Conservation (phyloP, 1,284 basidiomycete species). For the Inonotus hispidus region DNA sequence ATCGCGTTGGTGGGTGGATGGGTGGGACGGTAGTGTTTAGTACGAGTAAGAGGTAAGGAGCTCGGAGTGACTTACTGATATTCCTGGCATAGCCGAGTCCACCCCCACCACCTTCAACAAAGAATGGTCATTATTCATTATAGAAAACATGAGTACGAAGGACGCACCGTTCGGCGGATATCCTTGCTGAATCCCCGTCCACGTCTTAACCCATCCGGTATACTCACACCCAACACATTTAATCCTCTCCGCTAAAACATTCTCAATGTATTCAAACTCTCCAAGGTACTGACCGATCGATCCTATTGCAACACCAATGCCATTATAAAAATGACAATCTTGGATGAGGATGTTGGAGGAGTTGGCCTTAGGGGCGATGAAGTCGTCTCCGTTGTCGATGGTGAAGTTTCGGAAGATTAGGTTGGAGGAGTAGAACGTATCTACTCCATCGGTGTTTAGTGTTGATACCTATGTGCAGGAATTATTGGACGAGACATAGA, state of each 20-base stretch:
- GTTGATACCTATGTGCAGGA: conserved; percentile 23
- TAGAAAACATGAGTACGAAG: neutral
- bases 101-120: neutral
- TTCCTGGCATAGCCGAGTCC: neutral
- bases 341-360: conserved; percentile 33
- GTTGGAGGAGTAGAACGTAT: conserved; percentile 30
- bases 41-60: neutral
- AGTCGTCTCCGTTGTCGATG: conserved; percentile 29
- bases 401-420: conserved; percentile 31
- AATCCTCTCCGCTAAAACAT: conserved; percentile 28
- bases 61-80: neutral
- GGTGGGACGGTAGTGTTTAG: neutral
- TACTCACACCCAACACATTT: conserved; percentile 22
- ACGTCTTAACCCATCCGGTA: conserved; percentile 29
- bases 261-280: conserved; percentile 30
- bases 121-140: neutral
- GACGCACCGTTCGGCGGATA: conserved; percentile 29
- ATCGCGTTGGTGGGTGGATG: no score
- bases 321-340: conserved; percentile 29
- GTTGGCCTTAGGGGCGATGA: conserved; percentile 32
- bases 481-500: no score
- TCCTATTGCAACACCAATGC: conserved; percentile 31
- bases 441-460: conserved; percentile 31
- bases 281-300: conserved; percentile 27
- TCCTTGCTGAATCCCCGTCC: conserved; percentile 29